Conservation (phyloP, 495 filamentous ascomycete species). For the Physcia stellaris region DNA sequence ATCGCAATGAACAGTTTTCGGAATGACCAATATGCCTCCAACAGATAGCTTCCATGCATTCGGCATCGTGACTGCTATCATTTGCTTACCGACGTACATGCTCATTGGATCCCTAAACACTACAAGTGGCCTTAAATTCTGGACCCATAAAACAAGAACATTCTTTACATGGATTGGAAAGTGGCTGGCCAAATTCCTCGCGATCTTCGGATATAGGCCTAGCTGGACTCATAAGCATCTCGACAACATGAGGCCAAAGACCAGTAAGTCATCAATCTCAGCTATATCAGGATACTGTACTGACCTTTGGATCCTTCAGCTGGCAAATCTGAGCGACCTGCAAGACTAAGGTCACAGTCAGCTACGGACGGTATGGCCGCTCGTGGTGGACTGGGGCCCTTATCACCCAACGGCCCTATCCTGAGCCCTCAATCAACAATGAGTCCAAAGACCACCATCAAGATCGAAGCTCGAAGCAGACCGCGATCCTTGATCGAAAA, state of each 20-base stretch:
- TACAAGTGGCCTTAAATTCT: constrained; percentile 7
- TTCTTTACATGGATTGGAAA: constrained; percentile 2
- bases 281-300: no score
- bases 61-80: constrained; percentile 22
- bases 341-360: neutral
- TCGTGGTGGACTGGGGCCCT: neutral
- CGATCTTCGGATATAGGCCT: neutral
- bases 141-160: constrained; percentile 1
- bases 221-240: no score
- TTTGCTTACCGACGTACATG: constrained; percentile 31
- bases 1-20: no score
- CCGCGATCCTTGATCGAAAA: no score
- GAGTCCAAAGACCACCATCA: neutral
- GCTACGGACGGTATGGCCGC: constrained; percentile 5
- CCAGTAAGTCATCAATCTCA: neutral
- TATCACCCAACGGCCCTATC: neutral
- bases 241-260: no score
- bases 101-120: constrained; percentile 29
- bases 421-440: neutral
- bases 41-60: constrained; percentile 21
- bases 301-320: neutral
- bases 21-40: constrained; percentile 29
- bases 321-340: neutral
- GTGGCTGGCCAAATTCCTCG: neutral
- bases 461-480: no score